A percentile compares a stretch with the other conserved stretches of the same genome.
Evolutionary conservation across 2,329 filamentous ascomycete genomes (phyloP).

Genomic region (Cercospora sesami): DNA sequence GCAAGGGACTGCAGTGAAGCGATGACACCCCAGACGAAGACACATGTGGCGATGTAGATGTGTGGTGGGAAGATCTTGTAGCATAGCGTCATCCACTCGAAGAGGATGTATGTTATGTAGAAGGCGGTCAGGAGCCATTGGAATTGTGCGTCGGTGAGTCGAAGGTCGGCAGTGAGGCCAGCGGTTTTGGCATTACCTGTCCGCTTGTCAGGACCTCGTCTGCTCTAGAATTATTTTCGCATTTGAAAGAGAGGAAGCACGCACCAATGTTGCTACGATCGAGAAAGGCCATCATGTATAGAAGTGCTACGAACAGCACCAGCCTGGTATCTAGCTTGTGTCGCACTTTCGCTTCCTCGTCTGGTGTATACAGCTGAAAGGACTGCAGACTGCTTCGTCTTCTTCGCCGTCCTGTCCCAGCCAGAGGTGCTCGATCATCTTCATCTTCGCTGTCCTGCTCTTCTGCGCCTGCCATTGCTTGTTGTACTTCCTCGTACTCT

Average conservation of each 20-base stretch:
- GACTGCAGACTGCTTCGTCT: slow-evolving; percentile 40
- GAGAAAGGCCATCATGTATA: slow-evolving; percentile 83
- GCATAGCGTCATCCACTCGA: slow-evolving; percentile 64
- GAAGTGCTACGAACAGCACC: slow-evolving; percentile 75
- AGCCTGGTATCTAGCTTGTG: slow-evolving; percentile 74
- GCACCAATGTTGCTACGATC: slow-evolving; percentile 72
- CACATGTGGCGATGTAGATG: slow-evolving; percentile 63
- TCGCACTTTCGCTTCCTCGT: slow-evolving; percentile 58
- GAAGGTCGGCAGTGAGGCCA: slow-evolving; percentile 56
- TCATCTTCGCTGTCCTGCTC: slow-evolving; percentile 35
- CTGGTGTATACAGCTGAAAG: slow-evolving; percentile 58
- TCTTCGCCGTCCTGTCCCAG: slow-evolving; percentile 22
- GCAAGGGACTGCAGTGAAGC: slow-evolving; percentile 67
- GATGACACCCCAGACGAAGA: slow-evolving; percentile 75
- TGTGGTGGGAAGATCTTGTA: slow-evolving; percentile 61
- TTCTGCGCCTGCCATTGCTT: slow-evolving; percentile 17
- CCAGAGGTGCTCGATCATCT: slow-evolving; percentile 29
- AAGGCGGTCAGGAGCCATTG: slow-evolving; percentile 64
- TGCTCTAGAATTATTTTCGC: too few relatives aligned
- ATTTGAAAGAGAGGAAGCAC: not conserved
- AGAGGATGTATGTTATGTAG: slow-evolving; percentile 64
- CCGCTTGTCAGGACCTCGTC: not conserved
- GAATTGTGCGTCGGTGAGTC: slow-evolving; percentile 58
- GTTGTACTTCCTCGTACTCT: slow-evolving; percentile 2
- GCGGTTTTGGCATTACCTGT: slow-evolving; percentile 63